Base-by-base conservation (phyloP, 495 filamentous ascomycete species). In the Podospora fimiseda region DNA sequence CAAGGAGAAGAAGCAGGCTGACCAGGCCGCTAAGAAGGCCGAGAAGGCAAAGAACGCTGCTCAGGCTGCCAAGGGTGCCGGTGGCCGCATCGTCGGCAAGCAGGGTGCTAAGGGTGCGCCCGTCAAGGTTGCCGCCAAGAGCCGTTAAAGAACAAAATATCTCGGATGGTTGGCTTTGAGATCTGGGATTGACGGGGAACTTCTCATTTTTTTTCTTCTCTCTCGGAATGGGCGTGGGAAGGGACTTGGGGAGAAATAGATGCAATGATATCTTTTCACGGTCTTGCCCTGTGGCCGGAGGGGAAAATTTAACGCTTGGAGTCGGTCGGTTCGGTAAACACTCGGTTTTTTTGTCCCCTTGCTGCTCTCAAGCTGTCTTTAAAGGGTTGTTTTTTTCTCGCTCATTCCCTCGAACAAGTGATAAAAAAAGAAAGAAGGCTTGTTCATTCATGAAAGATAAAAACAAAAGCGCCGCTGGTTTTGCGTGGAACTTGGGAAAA, bases 1-100 rank as follows among this genome's bases (percentile, higher is more conserved):
- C 74, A 99, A 99, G 85, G 92, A 93, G 73, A 96, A 96, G 89
- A 93, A 92, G 79, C 76, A 83, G 56, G 89, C 82, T 52, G 80
- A 83, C 46, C 82, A 86, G 74, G 86, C 80, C 72, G 84, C 84
- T 74, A 99, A 99, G 89, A 97, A 96, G 88, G 84, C 86, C 40
- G 94, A 97, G 77, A 99, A 99, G 89, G 93, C 93, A 60, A 99
- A 97, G 89, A 79, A 58, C 63, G 93, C 91, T 56, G 82, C 85
- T 54, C 59, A 65, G 41, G 80, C 82, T 45, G 79, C 84, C 67
- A 85, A 86, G 76, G 91, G 90, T 60, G 77, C 78, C 55, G 27
- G 39, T 27, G 74, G 79, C 67, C 80, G 85, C 69, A 88, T 95
- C 72, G 79, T 83, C 71, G 87, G 89, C 80, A 99, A 99, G 87